These are phyloP conservation scores for Silybum marianum DNA, from an alignment of 129 eudicot species.

Conservation along the genomic window DNA sequence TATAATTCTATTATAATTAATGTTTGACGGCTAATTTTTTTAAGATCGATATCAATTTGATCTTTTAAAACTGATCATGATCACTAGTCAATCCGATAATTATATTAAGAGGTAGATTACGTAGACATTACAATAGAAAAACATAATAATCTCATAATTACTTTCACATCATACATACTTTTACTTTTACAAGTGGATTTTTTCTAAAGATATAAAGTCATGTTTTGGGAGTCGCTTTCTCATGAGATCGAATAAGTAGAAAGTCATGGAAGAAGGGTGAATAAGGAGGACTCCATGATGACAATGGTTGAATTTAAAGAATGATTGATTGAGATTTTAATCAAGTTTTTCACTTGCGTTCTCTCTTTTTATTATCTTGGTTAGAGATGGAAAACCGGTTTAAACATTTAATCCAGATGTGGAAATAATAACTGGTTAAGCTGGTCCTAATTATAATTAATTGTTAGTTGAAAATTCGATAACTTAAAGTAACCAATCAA, in stretches of 20 bases:
- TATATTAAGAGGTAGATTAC: background rate
- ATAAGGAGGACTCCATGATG: background rate
- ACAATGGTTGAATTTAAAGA: background rate
- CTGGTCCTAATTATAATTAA: too few relatives aligned
- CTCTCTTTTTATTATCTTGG: background rate
- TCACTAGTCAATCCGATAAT: background rate
- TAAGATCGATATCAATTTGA: background rate
- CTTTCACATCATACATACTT: background rate
- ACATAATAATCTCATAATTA: background rate
- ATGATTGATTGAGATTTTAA: background rate
- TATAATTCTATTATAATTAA: too few relatives aligned
- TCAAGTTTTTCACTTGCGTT: too few relatives aligned
- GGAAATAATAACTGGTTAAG: background rate
- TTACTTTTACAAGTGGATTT: background rate
- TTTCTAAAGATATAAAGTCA: background rate
- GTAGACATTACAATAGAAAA: background rate
- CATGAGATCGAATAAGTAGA: background rate
- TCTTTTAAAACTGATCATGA: too few relatives aligned
- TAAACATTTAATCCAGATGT: too few relatives aligned
- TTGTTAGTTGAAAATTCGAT: too few relatives aligned
- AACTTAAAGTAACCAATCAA: background rate
- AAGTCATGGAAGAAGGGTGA: background rate
- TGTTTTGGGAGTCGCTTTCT: background rate
- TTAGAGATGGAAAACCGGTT: background rate
- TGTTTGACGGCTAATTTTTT: background rate